phyloP scores from a whole-genome alignment of 257 asterid genomes.

The Craterostigma plantagineum region DNA sequence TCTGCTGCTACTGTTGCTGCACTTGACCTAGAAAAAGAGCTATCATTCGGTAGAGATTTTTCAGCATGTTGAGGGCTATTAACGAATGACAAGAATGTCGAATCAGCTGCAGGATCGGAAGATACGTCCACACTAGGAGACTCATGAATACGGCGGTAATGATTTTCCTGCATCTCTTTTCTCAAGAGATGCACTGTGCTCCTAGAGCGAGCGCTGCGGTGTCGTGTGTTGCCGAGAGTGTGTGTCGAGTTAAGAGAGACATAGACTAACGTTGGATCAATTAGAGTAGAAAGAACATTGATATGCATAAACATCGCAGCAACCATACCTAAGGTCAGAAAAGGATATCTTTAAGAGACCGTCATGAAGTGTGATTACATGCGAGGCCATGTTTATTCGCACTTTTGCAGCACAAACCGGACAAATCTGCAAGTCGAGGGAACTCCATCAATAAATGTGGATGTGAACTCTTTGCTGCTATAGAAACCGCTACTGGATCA shows the following conservation, averaged over 20 bases:
- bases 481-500: no score
- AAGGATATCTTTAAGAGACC: slow-evolving; percentile 84
- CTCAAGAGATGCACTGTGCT: slow-evolving; percentile 37
- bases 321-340: slow-evolving; percentile 1
- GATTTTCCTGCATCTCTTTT: slow-evolving; percentile 52
- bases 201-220: slow-evolving; percentile 25
- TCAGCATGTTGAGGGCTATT: slow-evolving; percentile 26
- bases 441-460: slow-evolving; percentile 5
- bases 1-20: slow-evolving; percentile 20
- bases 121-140: slow-evolving; percentile 31
- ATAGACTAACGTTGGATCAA: background rate
- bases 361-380: slow-evolving; percentile 67
- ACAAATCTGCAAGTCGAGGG: slow-evolving; percentile 49
- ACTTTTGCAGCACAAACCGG: slow-evolving; percentile 64
- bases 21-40: slow-evolving; percentile 13
- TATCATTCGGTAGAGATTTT: slow-evolving; percentile 20
- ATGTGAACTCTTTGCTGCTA: background rate
- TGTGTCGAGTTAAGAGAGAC: slow-evolving; percentile 32
- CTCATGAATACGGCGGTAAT: slow-evolving; percentile 26
- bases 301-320: background rate
- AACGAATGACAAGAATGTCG: slow-evolving; percentile 54
- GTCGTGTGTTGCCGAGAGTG: slow-evolving; percentile 57
- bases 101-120: slow-evolving; percentile 34
- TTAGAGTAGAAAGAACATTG: background rate
- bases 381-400: slow-evolving; percentile 73